Evolutionary conservation across 2,329 filamentous ascomycete species (phyloP).

Genomic region (Aspergillus transmontanensis): DNA sequence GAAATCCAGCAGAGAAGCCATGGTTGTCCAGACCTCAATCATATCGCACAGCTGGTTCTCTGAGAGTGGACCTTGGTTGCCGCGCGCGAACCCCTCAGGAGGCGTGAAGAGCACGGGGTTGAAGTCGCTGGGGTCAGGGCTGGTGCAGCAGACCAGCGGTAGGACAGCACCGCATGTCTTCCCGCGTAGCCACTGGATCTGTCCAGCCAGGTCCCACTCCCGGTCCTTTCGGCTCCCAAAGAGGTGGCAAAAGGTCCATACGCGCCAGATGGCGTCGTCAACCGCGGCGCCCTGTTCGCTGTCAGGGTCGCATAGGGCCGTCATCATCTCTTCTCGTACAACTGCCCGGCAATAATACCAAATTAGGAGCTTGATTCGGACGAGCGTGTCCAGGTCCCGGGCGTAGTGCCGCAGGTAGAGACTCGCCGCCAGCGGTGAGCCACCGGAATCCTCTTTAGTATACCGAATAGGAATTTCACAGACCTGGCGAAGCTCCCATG

Average conservation of each 20-base stretch:
- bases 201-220: conserved; percentile 8
- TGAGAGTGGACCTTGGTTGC: neutral
- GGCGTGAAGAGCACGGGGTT: conserved; percentile 11
- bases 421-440: conserved; percentile 6
- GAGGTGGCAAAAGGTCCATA: conserved; percentile 15
- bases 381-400: conserved; percentile 5
- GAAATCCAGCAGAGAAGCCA: neutral
- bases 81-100: conserved; percentile 5
- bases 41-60: neutral
- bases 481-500: conserved; percentile 15
- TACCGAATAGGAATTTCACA: neutral
- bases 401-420: conserved; percentile 15
- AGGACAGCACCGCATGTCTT: neutral
- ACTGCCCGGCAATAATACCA: neutral
- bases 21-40: neutral
- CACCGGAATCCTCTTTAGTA: neutral
- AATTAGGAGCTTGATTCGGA: conserved; percentile 13
- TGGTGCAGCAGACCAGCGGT: neutral
- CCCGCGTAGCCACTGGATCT: conserved; percentile 11
- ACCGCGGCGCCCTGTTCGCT: neutral
- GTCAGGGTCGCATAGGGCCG: neutral
- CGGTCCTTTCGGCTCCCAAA: conserved; percentile 12
- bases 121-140: conserved; percentile 10
- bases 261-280: conserved; percentile 12
- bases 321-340: neutral